Base-by-base conservation (phyloP, 2,329 filamentous ascomycete species). In the Talaromyces sp. region DNA sequence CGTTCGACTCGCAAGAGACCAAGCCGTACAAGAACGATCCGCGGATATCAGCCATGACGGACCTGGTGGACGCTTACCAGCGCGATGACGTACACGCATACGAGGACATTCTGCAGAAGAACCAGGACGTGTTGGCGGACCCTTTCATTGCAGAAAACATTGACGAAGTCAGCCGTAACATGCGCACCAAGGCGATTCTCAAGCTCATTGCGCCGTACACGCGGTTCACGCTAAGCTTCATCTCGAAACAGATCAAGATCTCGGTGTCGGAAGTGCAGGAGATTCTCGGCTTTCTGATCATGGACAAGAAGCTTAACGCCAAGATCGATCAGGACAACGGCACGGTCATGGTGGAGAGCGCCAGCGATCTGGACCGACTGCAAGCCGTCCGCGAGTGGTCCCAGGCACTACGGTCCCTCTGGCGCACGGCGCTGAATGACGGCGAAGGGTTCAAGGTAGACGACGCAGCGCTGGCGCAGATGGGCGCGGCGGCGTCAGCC, bases 81-180 rank as follows among this genome's bases (percentile, higher is more conserved):
- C 86, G 90, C 61, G 93, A 97, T 69, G 93, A 97, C 72, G 93
- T 99, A 66, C 89, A 93, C 72, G 83, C 85, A 66, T 99, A 99
- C 75, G 91, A 97, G 75, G 87, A 85, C 58, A 92, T 97, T 41
- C 81, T 99, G 59, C 87, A 91, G 69, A 87, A 87, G 70, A 95
- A 97, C 78, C 88, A 88, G 69, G 94, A 97, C 71, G 87, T 99
- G 27, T 82, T 97, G 43, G 86, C 88, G 12, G 94, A 99, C 73
- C 88, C 90, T 0, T 99, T 97, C 78, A 99, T 99, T 68, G 93
- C 93, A 29, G 94, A 97, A 77, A 97, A 99, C 73, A 99, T 99
- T 67, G 94, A 97, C 75, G 94, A 99, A 77, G 93, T 99, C 60
- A 99, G 93, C 57, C 90, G 94, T 50, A 97, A 94, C 75, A 96